These are phyloP conservation scores for Tolypocladium ovalisporum DNA, from an alignment of 2,329 filamentous ascomycete species.

Conservation along the genomic window DNA sequence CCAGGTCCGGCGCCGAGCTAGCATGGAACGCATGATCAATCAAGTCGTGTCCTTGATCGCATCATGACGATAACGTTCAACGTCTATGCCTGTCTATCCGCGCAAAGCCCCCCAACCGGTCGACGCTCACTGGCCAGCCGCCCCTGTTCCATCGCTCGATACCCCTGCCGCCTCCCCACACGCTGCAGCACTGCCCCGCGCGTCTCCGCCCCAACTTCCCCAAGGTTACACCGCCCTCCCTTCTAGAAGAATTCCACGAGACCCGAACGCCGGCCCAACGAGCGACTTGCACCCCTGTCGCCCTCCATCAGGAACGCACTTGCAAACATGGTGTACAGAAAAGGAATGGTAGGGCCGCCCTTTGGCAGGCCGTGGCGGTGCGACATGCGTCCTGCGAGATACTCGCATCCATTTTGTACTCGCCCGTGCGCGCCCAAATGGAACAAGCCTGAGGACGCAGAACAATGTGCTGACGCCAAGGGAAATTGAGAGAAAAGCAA, in stretches of 20 bases:
- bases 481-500: neutral
- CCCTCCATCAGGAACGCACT: neutral
- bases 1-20: neutral
- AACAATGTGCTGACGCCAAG: neutral
- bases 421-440: neutral
- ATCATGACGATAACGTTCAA: neutral
- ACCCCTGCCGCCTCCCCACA: neutral
- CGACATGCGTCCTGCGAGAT: neutral
- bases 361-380: neutral
- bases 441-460: neutral
- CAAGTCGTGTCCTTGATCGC: neutral
- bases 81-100: neutral
- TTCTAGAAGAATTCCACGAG: constrained; percentile 23
- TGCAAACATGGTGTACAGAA: neutral
- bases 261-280: constrained; percentile 4
- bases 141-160: neutral
- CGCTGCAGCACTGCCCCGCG: neutral
- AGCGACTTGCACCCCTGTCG: neutral
- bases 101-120: neutral
- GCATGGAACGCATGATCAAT: neutral
- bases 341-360: neutral
- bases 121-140: neutral
- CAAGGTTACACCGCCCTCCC: constrained; percentile 7
- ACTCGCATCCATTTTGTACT: neutral
- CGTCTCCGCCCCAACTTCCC: neutral